These are phyloP conservation scores for Eutrema japonicum DNA, from an alignment of 345 rosid genomes.

Conservation along the genomic window DNA sequence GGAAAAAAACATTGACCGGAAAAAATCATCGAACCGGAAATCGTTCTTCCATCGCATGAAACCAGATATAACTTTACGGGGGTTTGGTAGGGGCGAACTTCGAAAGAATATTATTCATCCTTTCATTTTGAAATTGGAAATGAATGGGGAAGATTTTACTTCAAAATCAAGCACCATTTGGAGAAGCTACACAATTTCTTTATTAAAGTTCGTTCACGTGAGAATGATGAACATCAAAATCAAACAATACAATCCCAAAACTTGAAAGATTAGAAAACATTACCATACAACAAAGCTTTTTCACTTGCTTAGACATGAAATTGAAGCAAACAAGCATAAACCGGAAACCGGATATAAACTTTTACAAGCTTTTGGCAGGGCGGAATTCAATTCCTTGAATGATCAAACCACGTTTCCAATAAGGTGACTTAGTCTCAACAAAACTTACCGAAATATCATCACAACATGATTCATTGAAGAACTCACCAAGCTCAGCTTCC, in stretches of 20 bases:
- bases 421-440: not conserved
- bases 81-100: no score
- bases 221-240: not conserved
- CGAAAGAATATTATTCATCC: no score
- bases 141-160: no score
- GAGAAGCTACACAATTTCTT: not conserved
- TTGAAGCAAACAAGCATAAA: not conserved
- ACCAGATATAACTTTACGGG: no score
- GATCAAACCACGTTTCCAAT: constrained; percentile 27
- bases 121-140: no score
- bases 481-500: constrained; percentile 22
- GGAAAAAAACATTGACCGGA: not conserved
- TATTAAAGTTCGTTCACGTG: not conserved
- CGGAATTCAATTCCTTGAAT: constrained; percentile 35
- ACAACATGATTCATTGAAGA: constrained; percentile 13
- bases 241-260: not conserved
- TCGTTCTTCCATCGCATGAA: not conserved
- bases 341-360: not conserved
- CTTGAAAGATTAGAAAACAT: not conserved
- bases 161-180: no score
- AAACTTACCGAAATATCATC: not conserved
- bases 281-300: not conserved
- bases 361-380: not conserved
- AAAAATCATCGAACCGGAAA: not conserved
- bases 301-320: constrained; percentile 6